phyloP scores from a whole-genome alignment of 352 stramenopile species.

The Globisporangium nagaii region DNA sequence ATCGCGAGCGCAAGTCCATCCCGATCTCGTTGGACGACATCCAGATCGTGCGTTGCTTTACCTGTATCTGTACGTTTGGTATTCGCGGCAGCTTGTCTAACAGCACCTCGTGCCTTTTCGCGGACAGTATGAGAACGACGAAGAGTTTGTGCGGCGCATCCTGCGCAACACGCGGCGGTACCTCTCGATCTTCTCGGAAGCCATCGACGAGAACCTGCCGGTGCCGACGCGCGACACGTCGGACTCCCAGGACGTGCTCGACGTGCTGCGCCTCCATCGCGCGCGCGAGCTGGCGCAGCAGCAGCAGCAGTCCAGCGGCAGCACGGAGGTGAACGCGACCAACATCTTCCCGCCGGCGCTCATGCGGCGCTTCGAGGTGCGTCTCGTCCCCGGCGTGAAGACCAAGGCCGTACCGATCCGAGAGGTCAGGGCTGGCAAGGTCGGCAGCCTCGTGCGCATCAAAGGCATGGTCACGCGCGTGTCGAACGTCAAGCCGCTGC shows the following conservation, averaged over 20 bases:
- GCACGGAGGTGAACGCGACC: slow-evolving; percentile 17
- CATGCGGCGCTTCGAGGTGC: slow-evolving; percentile 88
- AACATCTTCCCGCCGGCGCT: slow-evolving; percentile 90
- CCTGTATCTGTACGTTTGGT: background rate
- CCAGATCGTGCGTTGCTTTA: slow-evolving; percentile 48
- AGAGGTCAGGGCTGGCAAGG: slow-evolving; percentile 91
- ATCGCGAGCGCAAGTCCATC: slow-evolving; percentile 75
- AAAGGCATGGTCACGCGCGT: slow-evolving; percentile 98
- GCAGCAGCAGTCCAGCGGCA: slow-evolving; percentile 29
- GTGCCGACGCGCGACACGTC: slow-evolving; percentile 75
- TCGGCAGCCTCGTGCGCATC: slow-evolving; percentile 95
- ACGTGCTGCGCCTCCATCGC: slow-evolving; percentile 75
- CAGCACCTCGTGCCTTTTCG: background rate
- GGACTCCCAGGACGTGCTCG: slow-evolving; percentile 77
- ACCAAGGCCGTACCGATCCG: slow-evolving; percentile 89
- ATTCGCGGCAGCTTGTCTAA: too few relatives aligned
- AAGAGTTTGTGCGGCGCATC: slow-evolving; percentile 81
- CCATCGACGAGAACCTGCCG: slow-evolving; percentile 84
- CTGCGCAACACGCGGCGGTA: slow-evolving; percentile 84
- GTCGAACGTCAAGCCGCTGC: slow-evolving; percentile 97
- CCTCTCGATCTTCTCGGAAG: slow-evolving; percentile 84
- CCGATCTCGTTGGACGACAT: slow-evolving; percentile 77
- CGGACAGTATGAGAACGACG: slow-evolving; percentile 71
- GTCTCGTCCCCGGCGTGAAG: slow-evolving; percentile 78
- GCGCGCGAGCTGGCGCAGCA: slow-evolving; percentile 65